phyloP scores from a whole-genome alignment of 768 basidiomycete genomes.

The Podaxis mareebaensis region DNA sequence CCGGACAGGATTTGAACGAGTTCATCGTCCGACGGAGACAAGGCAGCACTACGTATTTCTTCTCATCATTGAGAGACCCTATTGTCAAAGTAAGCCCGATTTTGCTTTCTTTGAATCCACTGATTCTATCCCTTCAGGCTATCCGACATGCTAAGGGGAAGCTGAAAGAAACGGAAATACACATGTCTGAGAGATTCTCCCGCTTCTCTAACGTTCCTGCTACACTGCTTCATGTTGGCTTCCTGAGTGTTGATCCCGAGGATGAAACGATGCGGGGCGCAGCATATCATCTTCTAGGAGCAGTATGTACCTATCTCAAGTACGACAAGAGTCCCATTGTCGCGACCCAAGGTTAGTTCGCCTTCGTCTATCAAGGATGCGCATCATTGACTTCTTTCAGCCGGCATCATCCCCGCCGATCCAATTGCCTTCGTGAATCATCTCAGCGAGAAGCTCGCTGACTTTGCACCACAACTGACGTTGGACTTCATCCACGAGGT shows the following conservation, averaged over 20 bases:
- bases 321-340: constrained; percentile 74
- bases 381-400: constrained; percentile 34
- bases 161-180: constrained; percentile 54
- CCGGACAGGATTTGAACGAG: constrained; percentile 70
- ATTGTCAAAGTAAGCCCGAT: constrained; percentile 65
- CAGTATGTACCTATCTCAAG: constrained; percentile 75
- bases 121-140: constrained; percentile 39
- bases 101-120: background rate
- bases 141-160: constrained; percentile 77
- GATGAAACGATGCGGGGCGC: constrained; percentile 79
- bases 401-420: constrained; percentile 71
- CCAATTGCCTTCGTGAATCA: constrained; percentile 59
- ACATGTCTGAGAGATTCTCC: constrained; percentile 64
- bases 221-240: constrained; percentile 81
- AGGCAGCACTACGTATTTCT: constrained; percentile 74
- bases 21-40: constrained; percentile 81
- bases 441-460: constrained; percentile 72
- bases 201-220: constrained; percentile 85
- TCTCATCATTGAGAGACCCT: constrained; percentile 63
- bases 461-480: constrained; percentile 78
- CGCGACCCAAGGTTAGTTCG: constrained; percentile 60
- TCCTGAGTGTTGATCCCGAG: constrained; percentile 72
- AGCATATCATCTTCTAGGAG: constrained; percentile 77
- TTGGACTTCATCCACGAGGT: constrained; percentile 91
- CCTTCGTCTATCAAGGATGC: background rate